A percentile compares a stretch with the other conserved stretches of the same genome.
phyloP scores from a whole-genome alignment of 176 grass and related monocot species.

The Ensete ventricosum region DNA sequence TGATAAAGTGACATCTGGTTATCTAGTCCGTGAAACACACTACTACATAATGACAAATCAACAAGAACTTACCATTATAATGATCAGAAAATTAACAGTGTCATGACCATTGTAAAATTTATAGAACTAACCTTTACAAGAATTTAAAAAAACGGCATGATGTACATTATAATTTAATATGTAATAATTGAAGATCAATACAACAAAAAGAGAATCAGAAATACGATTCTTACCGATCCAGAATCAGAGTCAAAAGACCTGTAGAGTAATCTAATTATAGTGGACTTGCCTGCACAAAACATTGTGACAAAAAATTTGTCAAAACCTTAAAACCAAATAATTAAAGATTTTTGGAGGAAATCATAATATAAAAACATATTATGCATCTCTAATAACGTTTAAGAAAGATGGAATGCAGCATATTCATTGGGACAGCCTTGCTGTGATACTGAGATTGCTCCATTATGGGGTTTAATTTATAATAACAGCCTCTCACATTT shows the following conservation, averaged over 20 bases:
- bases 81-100: neutral
- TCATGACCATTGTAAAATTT: too few species aligned
- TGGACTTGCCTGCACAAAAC: conserved; percentile 82
- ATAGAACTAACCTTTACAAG: neutral
- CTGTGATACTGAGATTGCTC: neutral
- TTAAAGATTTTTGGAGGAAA: neutral
- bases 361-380: neutral
- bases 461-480: too few species aligned
- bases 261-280: conserved; percentile 83
- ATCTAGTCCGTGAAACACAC: neutral
- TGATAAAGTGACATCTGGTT: neutral
- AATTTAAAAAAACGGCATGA: neutral
- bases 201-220: conserved; percentile 18
- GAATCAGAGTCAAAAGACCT: conserved; percentile 90
- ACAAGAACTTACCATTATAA: conserved; percentile 21
- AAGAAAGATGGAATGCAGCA: neutral
- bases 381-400: neutral
- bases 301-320: neutral
- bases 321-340: neutral
- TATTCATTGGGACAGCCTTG: neutral
- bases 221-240: conserved; percentile 60
- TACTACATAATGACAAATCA: neutral
- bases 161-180: neutral
- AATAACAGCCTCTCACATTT: too few species aligned
- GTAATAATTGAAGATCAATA: neutral